Base-by-base conservation (phyloP, 2,329 filamentous ascomycete genomes). In the Pseudonectria buxi region DNA sequence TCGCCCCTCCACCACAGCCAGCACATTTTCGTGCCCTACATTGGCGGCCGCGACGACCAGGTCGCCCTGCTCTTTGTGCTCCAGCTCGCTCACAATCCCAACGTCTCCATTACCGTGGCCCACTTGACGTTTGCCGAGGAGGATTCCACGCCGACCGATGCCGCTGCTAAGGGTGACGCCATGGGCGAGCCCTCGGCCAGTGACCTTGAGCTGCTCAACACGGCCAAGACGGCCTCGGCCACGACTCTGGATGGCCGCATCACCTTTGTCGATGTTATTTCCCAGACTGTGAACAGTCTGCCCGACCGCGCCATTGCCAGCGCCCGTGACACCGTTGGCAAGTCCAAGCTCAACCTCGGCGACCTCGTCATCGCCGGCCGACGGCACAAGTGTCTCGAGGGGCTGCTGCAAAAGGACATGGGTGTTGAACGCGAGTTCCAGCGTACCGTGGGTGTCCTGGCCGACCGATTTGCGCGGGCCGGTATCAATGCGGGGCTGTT, bases 11-110 rank as follows among this genome's bases (percentile, higher is more conserved):
- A 86, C 50, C 81, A 79, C 41, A 79, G 77, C 25, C 87, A 94
- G 55, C 87, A 90, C 55, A 73, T 96, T 46, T 89, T 94, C 56
- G 69, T 94, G 35, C 83, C 89, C 0, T 96, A 87, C 62, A 81
- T 95, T 40, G 89, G 90, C 13, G 86, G 86, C 7, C 65, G 70
- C 2, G 92, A 98, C 53, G 90, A 95, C 53, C 75, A 78, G 7
- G 76, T 82, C 4, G 89, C 88, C 0, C 70, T 96, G 1, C 72
- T 81, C 2, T 76, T 96, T 15, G 83, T 90, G 3, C 69, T 96
- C 3, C 90, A 95, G 53, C 72, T 98, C 1, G 86, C 82, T 1
- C 79, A 82, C 56, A 92, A 88, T 51, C 72, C 77, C 4, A 76
- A 84, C 28, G 78, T 95, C 16, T 89, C 86, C 0, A 86, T 81